phyloP scores from a whole-genome alignment of 352 stramenopile genomes.

The Phytophthora meadii region DNA sequence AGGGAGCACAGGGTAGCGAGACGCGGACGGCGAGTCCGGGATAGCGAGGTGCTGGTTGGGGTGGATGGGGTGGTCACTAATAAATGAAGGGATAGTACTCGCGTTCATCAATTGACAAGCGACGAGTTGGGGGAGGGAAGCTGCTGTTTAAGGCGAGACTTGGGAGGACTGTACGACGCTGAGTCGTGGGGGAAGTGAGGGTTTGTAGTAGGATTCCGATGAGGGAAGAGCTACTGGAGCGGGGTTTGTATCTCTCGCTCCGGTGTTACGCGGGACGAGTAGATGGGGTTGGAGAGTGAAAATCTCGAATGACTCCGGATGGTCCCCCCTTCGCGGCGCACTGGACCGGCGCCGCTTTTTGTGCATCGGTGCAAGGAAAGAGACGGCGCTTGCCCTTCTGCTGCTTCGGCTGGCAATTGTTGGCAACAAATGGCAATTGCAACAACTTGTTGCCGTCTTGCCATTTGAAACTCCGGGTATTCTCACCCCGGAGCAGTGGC shows the following conservation, averaged over 20 bases:
- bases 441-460: constrained; percentile 10
- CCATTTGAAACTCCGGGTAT: constrained; percentile 5
- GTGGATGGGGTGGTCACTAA: constrained; percentile 33
- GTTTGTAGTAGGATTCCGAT: constrained; percentile 49
- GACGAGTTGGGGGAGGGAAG: constrained; percentile 38
- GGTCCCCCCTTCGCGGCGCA: constrained; percentile 28
- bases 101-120: constrained; percentile 39
- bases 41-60: constrained; percentile 11
- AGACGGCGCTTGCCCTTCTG: constrained; percentile 23
- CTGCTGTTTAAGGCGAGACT: constrained; percentile 25
- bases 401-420: constrained; percentile 18
- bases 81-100: constrained; percentile 54
- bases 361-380: constrained; percentile 40
- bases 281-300: constrained; percentile 50
- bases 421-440: constrained; percentile 3
- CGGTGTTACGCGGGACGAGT: constrained; percentile 41
- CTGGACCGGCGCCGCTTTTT: constrained; percentile 23
- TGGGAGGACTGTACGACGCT: constrained; percentile 42
- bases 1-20: constrained; percentile 23
- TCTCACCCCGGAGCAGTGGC: not conserved
- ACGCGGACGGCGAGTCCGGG: constrained; percentile 26
- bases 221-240: constrained; percentile 49
- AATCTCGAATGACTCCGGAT: constrained; percentile 46
- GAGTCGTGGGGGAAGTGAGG: constrained; percentile 28
- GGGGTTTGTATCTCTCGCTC: constrained; percentile 47